Percentiles rank a stretch among this genome's conserved stretches.
Evolutionary conservation across 179 eudicot species (phyloP).

Genomic region (Carnegiea gigantea): DNA sequence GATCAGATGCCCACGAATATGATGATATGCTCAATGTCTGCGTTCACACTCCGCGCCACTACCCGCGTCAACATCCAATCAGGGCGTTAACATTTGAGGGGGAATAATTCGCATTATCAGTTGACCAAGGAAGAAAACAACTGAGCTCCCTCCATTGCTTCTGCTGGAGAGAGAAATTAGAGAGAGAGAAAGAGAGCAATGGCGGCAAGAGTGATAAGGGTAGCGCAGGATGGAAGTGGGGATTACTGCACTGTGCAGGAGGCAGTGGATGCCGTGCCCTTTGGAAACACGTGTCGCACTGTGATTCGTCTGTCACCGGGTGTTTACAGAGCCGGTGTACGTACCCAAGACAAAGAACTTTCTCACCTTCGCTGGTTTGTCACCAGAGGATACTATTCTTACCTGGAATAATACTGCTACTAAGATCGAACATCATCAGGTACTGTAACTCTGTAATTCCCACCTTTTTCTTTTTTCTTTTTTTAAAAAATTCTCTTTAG

Average conservation of each 20-base stretch:
- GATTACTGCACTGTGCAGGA: slow-evolving; percentile 67
- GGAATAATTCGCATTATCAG: background rate
- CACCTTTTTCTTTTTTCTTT: background rate
- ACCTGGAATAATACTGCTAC: slow-evolving; percentile 76
- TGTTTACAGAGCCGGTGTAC: slow-evolving; percentile 62
- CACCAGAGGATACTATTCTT: slow-evolving; percentile 66
- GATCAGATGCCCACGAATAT: background rate
- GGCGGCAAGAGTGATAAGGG: slow-evolving; percentile 37
- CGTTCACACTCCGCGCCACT: background rate
- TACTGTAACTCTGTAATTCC: background rate
- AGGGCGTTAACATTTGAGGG: background rate
- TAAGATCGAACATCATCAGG: slow-evolving; percentile 88
- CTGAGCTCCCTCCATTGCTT: too few species aligned
- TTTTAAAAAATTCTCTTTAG: too few species aligned
- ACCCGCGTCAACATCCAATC: slow-evolving; percentile 1
- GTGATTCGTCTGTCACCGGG: slow-evolving; percentile 82
- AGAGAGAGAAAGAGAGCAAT: background rate
- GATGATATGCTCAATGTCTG: background rate
- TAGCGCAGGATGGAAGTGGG: slow-evolving; percentile 63
- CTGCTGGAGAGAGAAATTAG: background rate
- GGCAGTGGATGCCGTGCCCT: slow-evolving; percentile 77
- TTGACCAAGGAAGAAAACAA: background rate
- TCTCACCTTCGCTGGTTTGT: slow-evolving; percentile 71
- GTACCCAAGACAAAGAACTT: slow-evolving; percentile 82
- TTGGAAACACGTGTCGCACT: slow-evolving; percentile 65